These are phyloP conservation scores for Candida corydali DNA, from an alignment of 805 yeast species.

Conservation along the genomic window DNA sequence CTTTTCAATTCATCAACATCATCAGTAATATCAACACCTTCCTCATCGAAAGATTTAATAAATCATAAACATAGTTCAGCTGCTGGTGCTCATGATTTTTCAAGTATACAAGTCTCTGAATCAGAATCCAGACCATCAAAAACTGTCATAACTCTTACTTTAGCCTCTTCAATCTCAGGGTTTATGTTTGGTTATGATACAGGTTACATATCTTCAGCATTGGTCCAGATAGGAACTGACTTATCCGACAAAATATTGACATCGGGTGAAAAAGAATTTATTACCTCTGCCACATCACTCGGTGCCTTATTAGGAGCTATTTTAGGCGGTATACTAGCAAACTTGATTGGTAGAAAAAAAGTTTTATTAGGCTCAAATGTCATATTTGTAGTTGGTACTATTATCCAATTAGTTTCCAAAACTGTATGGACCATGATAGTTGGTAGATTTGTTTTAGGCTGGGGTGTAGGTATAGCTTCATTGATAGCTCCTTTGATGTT, in stretches of 20 bases:
- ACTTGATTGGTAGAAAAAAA: constrained; percentile 78
- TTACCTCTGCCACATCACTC: constrained; percentile 90
- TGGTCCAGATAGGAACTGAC: constrained; percentile 80
- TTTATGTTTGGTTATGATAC: constrained; percentile 98
- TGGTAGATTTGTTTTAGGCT: constrained; percentile 92
- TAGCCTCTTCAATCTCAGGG: constrained; percentile 85
- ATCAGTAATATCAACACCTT: constrained; percentile 5
- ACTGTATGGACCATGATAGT: constrained; percentile 87
- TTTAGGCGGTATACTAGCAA: constrained; percentile 79
- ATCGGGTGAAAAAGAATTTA: constrained; percentile 79
- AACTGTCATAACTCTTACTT: constrained; percentile 64
- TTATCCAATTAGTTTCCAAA: constrained; percentile 75
- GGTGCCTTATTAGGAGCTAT: constrained; percentile 85
- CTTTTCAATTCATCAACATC: constrained; percentile 5
- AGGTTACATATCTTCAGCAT: constrained; percentile 91
- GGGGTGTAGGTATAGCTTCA: constrained; percentile 95
- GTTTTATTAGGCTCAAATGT: constrained; percentile 79
- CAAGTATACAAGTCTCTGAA: constrained; percentile 8
- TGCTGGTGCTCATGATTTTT: constrained; percentile 1
- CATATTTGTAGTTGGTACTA: constrained; percentile 80
- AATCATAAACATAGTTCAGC: neutral
- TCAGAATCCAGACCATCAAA: constrained; percentile 46
- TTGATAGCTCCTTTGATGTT: constrained; percentile 91
- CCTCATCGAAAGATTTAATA: constrained; percentile 8
- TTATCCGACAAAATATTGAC: constrained; percentile 55